Evolutionary conservation across 257 asterid genomes (phyloP).

Genomic region (Rauvolfia tetraphylla): DNA sequence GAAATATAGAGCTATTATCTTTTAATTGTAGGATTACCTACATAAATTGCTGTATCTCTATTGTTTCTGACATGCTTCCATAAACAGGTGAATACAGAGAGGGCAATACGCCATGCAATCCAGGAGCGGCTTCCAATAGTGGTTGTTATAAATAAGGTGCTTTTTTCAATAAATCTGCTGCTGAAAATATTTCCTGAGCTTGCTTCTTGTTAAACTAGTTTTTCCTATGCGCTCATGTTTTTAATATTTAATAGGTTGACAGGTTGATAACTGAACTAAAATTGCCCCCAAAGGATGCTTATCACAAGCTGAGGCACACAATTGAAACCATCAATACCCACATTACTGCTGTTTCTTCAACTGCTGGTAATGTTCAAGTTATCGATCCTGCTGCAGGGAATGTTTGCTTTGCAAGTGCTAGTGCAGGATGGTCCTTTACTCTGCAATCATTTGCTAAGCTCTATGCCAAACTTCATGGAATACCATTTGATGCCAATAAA

Average conservation of each 20-base stretch:
- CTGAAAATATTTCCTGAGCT: constrained; percentile 3
- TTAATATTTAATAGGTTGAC: constrained; percentile 55
- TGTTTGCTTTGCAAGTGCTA: constrained; percentile 96
- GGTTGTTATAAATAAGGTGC: constrained; percentile 85
- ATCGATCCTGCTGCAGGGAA: constrained; percentile 83
- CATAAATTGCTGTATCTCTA: neutral
- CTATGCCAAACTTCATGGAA: constrained; percentile 87
- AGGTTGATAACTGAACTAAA: constrained; percentile 87
- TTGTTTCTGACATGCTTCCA: neutral
- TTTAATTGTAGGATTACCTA: neutral
- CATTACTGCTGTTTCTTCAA: constrained; percentile 81
- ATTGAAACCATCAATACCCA: constrained; percentile 81
- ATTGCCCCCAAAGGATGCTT: constrained; percentile 96
- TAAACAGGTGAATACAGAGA: constrained; percentile 82
- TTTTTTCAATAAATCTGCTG: constrained; percentile 5
- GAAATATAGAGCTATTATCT: neutral
- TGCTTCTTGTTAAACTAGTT: neutral
- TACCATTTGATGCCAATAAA: constrained; percentile 86
- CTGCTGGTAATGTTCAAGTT: constrained; percentile 83
- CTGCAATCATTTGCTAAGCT: constrained; percentile 92
- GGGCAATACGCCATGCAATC: constrained; percentile 88
- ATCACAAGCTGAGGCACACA: constrained; percentile 84
- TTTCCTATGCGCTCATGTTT: constrained; percentile 17
- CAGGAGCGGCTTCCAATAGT: constrained; percentile 88
- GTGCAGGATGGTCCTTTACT: constrained; percentile 98